Evolutionary conservation across 768 basidiomycete species (phyloP).

Genomic region (Gelatoporia subvermispora): DNA sequence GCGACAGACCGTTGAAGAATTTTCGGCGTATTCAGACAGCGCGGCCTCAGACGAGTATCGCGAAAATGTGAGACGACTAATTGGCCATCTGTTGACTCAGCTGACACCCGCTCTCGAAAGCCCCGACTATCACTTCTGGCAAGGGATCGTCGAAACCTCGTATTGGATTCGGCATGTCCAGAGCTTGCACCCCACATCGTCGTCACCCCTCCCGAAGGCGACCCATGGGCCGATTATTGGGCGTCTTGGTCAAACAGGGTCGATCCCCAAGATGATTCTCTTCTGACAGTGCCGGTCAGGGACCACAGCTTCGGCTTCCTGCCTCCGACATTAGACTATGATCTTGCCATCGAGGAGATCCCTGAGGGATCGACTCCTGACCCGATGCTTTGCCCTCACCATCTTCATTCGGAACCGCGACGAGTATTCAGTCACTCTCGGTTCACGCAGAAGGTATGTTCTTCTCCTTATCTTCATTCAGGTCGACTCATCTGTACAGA

Average conservation of each 20-base stretch:
- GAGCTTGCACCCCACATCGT: constrained; percentile 45
- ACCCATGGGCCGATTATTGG: constrained; percentile 29
- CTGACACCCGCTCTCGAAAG: background rate
- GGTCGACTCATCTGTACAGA: constrained; percentile 7
- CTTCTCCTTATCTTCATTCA: background rate
- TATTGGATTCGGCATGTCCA: constrained; percentile 40
- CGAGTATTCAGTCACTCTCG: constrained; percentile 1
- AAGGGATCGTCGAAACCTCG: constrained; percentile 28
- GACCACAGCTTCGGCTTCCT: background rate
- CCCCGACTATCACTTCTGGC: background rate
- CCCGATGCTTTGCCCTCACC: background rate
- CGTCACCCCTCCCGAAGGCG: constrained; percentile 38
- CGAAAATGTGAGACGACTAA: background rate
- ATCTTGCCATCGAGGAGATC: background rate
- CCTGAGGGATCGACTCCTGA: background rate
- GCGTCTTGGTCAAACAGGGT: constrained; percentile 3
- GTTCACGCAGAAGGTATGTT: background rate
- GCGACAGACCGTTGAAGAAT: background rate
- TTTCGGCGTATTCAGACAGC: background rate
- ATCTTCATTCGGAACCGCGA: background rate
- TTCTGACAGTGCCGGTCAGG: background rate
- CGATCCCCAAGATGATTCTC: background rate
- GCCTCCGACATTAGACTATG: background rate
- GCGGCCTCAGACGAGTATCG: background rate
- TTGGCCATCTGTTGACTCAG: background rate